Evolutionary conservation across 371 early-diverging fungal genomes (phyloP).

Genomic region (Choanephora cucurbitarum): DNA sequence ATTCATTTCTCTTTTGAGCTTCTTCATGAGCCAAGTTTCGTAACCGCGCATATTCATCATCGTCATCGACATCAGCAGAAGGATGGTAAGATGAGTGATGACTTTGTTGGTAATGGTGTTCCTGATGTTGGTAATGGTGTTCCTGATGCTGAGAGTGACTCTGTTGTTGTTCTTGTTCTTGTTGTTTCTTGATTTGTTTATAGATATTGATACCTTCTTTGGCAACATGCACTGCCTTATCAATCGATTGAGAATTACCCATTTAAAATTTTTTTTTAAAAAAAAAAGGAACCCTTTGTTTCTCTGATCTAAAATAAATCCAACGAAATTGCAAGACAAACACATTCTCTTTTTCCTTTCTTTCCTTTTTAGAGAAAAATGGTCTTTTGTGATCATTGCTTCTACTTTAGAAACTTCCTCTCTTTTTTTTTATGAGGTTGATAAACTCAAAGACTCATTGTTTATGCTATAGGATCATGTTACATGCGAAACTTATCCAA

Average conservation of each 20-base stretch:
- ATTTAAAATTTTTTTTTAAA: slow-evolving; percentile 13
- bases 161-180: slow-evolving; percentile 20
- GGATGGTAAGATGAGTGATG: slow-evolving; percentile 13
- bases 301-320: too few relatives aligned
- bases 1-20: slow-evolving; percentile 47
- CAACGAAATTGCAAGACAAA: too few relatives aligned
- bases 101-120: background rate
- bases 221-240: slow-evolving; percentile 22
- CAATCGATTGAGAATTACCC: slow-evolving; percentile 48
- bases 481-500: too few relatives aligned
- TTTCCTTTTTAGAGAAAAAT: too few relatives aligned
- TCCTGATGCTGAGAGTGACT: slow-evolving; percentile 19
- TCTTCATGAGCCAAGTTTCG: slow-evolving; percentile 45
- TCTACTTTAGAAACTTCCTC: too few relatives aligned
- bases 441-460: too few relatives aligned
- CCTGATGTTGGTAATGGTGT: slow-evolving; percentile 17
- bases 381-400: too few relatives aligned
- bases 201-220: slow-evolving; percentile 33
- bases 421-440: too few relatives aligned
- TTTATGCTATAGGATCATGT: too few relatives aligned
- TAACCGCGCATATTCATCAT: slow-evolving; percentile 36
- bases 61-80: slow-evolving; percentile 29
- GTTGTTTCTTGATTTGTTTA: slow-evolving; percentile 25
- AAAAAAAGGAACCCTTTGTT: slow-evolving; percentile 1
- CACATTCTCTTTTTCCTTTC: too few relatives aligned